These are phyloP conservation scores for Colletotrichum cereale DNA, from an alignment of 2,329 filamentous ascomycete species.

Conservation along the genomic window DNA sequence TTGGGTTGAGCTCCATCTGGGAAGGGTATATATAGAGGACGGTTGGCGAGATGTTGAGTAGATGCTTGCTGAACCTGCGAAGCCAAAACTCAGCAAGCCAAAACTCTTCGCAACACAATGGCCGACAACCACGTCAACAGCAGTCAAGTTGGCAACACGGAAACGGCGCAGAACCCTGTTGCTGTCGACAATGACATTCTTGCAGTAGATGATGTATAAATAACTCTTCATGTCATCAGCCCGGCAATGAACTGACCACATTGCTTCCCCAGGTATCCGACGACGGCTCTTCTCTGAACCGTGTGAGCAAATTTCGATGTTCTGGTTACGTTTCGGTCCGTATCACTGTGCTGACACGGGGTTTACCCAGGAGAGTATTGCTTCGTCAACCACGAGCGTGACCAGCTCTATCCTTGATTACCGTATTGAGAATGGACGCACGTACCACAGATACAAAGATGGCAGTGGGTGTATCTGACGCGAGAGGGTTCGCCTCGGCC, in stretches of 20 bases:
- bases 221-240: neutral
- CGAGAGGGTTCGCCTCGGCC: too few relatives aligned
- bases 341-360: neutral
- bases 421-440: conserved; percentile 46
- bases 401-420: conserved; percentile 44
- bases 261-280: neutral
- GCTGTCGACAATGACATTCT: neutral
- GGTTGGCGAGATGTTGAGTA: neutral
- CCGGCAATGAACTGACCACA: neutral
- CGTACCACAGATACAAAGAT: conserved; percentile 48
- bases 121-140: neutral
- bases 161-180: neutral
- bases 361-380: conserved; percentile 4
- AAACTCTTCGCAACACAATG: neutral
- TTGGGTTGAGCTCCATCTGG: neutral
- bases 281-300: neutral
- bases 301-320: neutral
- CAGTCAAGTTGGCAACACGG: neutral
- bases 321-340: neutral
- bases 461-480: conserved; percentile 26
- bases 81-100: neutral
- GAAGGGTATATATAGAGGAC: neutral
- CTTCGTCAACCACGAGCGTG: conserved; percentile 42
- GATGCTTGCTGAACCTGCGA: neutral
- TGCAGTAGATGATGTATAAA: neutral